Base-by-base conservation (phyloP, 495 filamentous ascomycete species). In the Aspergillus leporis region DNA sequence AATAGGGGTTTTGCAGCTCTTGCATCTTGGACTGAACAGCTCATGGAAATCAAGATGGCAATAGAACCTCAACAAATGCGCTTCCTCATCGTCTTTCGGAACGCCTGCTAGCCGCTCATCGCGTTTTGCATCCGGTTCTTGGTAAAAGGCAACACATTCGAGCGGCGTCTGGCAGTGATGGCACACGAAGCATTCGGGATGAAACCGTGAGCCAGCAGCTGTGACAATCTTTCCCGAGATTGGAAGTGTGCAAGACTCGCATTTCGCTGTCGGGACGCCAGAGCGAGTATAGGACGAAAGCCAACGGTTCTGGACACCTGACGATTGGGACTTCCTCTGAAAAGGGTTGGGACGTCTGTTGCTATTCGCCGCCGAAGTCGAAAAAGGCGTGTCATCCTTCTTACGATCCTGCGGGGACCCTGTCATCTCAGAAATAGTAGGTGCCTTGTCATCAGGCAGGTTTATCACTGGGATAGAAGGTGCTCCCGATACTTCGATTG, bases 21-120 rank as follows among this genome's bases (percentile, higher is more conserved):
- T 93, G 77, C 94, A 99, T 41, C 91, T 85, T 18, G 94, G 94
- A 54, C 90, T 92, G 71, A 90, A 98, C 38, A 90, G 74, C 67
- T 99, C 94, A 70, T 99, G 94, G 81, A 92, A 99, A 77, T 99
- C 94, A 21, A 99, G 83, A 71, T 98, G 95, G 75, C 94, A 99
- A 75, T 90, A 99, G 80, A 97, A 97, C 28, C 93, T 87, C 52
- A 90, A 74, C 2, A 80, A 74, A 0, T 83, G 73, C 3, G 84
- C 69, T 32, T 90, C 86, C 56, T 85, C 82, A 14, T 82, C 83
- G 3, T 81, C 75, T 30, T 76, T 72, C 4, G 87, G 82, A 22
- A 71, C 70, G 14, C 78, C 76, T 14, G 85, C 85, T 0, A 96
- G 76, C 25, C 94, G 86, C 48, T 88, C 88, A 0, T 71, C 73